These are phyloP conservation scores for Skeletonema costatum DNA, from an alignment of 108 stramenopile genomes.

Conservation along the genomic window DNA sequence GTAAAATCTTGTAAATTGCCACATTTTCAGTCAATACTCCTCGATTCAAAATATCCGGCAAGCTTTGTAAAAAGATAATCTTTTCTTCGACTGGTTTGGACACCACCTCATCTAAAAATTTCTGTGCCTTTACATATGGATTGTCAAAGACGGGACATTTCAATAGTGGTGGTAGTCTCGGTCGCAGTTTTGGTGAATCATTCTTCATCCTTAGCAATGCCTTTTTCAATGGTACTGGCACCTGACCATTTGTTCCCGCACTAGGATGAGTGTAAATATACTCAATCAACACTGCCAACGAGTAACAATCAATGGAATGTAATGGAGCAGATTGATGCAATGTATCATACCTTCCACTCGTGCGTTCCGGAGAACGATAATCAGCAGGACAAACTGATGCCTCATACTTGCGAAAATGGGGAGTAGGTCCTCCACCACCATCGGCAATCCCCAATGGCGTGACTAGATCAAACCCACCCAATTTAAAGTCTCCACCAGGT, in stretches of 20 bases:
- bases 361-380: slow-evolving; percentile 84
- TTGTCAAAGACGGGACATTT: slow-evolving; percentile 88
- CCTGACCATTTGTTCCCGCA: slow-evolving; percentile 38
- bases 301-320: slow-evolving; percentile 80
- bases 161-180: slow-evolving; percentile 69
- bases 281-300: slow-evolving; percentile 74
- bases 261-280: slow-evolving; percentile 67
- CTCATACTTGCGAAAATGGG: slow-evolving; percentile 74
- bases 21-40: slow-evolving; percentile 55
- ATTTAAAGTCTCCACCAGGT: slow-evolving; percentile 83
- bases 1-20: slow-evolving; percentile 74
- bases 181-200: slow-evolving; percentile 67
- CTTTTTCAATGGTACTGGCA: slow-evolving; percentile 77
- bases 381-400: slow-evolving; percentile 53
- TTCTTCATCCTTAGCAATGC: slow-evolving; percentile 75
- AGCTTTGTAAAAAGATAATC: slow-evolving; percentile 73
- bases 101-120: slow-evolving; percentile 65
- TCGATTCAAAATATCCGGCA: slow-evolving; percentile 55
- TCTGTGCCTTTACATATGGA: slow-evolving; percentile 67
- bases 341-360: slow-evolving; percentile 61
- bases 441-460: slow-evolving; percentile 61
- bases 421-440: slow-evolving; percentile 61
- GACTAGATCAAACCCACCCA: slow-evolving; percentile 75
- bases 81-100: slow-evolving; percentile 82
- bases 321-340: slow-evolving; percentile 55